Base-by-base conservation (phyloP, 1,284 basidiomycete species). In the Entoloma clypeatum region DNA sequence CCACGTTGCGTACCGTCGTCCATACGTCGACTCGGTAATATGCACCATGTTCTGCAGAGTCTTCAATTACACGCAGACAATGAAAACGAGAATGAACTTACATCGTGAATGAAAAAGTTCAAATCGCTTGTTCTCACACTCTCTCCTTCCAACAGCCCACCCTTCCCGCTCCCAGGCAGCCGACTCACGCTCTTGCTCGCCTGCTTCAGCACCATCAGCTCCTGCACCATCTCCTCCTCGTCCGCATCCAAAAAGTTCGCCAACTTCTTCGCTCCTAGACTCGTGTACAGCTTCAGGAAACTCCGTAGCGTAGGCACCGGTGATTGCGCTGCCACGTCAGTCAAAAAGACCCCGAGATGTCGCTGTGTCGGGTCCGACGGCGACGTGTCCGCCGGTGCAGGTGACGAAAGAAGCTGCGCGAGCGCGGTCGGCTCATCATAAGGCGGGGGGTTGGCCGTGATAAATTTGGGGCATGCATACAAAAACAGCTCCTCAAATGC, bases 181-280 rank as follows among this genome's bases (percentile, higher is more conserved):
- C 82, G 68, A 51, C 82, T 79, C 45, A 89, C 70, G 43, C 77
- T 81, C 59, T 88, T 78, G 53, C 86, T 90, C 1, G 83, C 81
- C 50, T 86, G 84, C 71, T 99, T 98, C 69, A 96, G 80, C 33
- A 93, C 85, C 92, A 98, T 97, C 75, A 98, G 79, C 75, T 94
- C 90, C 68, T 95, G 88, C 41, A 98, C 76, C 53, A 97, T 84
- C 61, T 92, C 88, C 61, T 98, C 94, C 67, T 98, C 93, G 54
- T 91, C 89, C 16, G 81, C 77, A 50, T 86, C 86, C 36, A 96
- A 71, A 76, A 98, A 95, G 48, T 81, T 82, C 1, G 95, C 87
- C 23, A 99, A 77, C 68, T 97, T 98, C 58, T 79, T 79, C 6
- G 93, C 86, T 47, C 92, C 93, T 35, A 99, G 78, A 30, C 86